Evolutionary conservation across 768 basidiomycete species (phyloP), one percentile per base, ranked within the genome.

Genomic region (Tulasnella sp.): DNA sequence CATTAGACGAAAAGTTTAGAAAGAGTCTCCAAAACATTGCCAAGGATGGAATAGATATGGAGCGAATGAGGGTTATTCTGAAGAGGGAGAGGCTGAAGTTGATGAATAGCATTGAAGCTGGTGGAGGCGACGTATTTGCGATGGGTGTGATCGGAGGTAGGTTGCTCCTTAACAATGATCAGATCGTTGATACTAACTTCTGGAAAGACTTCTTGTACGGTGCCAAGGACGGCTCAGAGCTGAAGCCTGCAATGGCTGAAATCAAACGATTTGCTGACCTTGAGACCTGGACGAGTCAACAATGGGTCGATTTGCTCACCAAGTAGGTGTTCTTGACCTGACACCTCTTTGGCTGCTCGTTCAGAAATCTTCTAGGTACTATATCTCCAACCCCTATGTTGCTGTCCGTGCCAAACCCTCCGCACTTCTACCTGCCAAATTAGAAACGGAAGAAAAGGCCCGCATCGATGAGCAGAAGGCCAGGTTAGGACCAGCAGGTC

Each of bases 131-230:
- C 56, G 75, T 79, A 1, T 86, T 92, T 60, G 79, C 80, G 1
- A 70, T 73, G 33, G 75, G 75, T 1, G 72, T 91, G 48, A 86
- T 93, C 58, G 71, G 69, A 42, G 57, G 56, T 51, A 25, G 8
- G 33, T 27, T 37, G 20, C 2, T 1, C 19, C 32, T 13, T 5
- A 16, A 47, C 20, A 25, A 54, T 3, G 31, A 10, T 3, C 33
- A 12, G 9, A 1, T 15, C 13, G 13, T n/a, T 10, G n/a, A n/a
- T n/a, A n/a, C n/a, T n/a, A n/a, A n/a, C n/a, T n/a, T n/a, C n/a
- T n/a, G n/a, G n/a, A n/a, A n/a, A 31, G 86, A 98, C 67, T 84
- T 88, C 64, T 64, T 96, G 29, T 96, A 93, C 61, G 91, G 90
- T 16, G 71, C 78, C 19, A 70, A 74, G 57, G 79, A 92, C 63